Evolutionary conservation across 371 early-diverging fungal species (phyloP).

Genomic region (Blastocladiella emersonii): DNA sequence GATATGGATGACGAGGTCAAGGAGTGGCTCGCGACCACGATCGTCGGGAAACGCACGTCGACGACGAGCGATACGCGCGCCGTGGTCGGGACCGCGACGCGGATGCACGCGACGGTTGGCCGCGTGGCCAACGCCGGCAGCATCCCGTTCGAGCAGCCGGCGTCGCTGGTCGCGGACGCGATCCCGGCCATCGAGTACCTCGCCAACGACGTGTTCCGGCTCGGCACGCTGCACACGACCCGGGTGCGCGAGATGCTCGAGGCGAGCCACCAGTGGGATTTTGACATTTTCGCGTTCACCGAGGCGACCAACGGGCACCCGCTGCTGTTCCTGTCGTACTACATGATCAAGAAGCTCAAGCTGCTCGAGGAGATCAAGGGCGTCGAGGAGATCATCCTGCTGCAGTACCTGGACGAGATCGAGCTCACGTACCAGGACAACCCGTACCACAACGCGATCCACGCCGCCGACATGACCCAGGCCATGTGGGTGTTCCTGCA

Average conservation of each 20-base stretch:
- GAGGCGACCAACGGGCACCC: constrained; percentile 19
- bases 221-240: not conserved
- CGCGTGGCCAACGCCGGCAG: not conserved
- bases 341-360: constrained; percentile 3
- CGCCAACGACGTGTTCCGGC: not conserved
- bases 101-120: too few species aligned
- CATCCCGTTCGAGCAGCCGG: too few species aligned
- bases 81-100: not conserved
- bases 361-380: not conserved
- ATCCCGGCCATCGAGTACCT: not conserved
- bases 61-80: not conserved
- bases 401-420: constrained; percentile 1
- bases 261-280: constrained; percentile 23
- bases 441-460: constrained; percentile 32
- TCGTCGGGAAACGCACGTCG: not conserved
- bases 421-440: constrained; percentile 2
- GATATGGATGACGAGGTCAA: not conserved
- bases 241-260: constrained; percentile 9
- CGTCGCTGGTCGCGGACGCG: not conserved
- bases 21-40: not conserved
- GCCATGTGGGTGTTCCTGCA: constrained; percentile 22
- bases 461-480: constrained; percentile 33
- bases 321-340: not conserved
- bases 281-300: constrained; percentile 24
- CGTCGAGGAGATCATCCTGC: not conserved